Conservation (phyloP, 2,329 filamentous ascomycete species). For the Venturia oleaginea region DNA sequence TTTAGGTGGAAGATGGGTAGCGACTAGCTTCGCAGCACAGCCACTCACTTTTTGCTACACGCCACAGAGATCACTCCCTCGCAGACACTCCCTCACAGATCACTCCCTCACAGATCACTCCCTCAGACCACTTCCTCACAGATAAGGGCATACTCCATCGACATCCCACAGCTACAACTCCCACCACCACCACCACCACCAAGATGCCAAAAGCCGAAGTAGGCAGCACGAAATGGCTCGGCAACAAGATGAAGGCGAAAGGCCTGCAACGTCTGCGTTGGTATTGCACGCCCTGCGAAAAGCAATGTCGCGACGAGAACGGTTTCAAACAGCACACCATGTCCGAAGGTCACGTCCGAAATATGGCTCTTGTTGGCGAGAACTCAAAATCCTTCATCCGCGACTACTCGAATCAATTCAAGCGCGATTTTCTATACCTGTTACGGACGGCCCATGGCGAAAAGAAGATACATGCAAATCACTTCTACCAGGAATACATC, state of each 20-base stretch:
- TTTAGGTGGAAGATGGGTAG: too few relatives aligned
- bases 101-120: not conserved
- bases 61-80: not conserved
- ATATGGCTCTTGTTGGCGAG: constrained; percentile 80
- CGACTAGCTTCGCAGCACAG: not conserved
- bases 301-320: constrained; percentile 75
- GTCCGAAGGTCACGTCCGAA: constrained; percentile 78
- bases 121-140: not conserved
- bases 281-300: constrained; percentile 77
- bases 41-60: not conserved
- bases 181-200: constrained; percentile 16
- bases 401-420: constrained; percentile 73
- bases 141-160: not conserved
- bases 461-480: constrained; percentile 80
- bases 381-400: constrained; percentile 77
- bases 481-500: constrained; percentile 94
- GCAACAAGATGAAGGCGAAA: constrained; percentile 83
- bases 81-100: too few relatives aligned
- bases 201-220: constrained; percentile 88
- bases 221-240: constrained; percentile 81
- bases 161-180: constrained; percentile 9
- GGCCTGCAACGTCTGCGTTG: constrained; percentile 73
- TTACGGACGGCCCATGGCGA: constrained; percentile 80
- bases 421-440: constrained; percentile 66
- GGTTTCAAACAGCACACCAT: constrained; percentile 63